A percentile compares a stretch with the other conserved stretches of the same genome.
Conservation (phyloP, 2,329 filamentous ascomycete species). For the Sporothrix sp. region DNA sequence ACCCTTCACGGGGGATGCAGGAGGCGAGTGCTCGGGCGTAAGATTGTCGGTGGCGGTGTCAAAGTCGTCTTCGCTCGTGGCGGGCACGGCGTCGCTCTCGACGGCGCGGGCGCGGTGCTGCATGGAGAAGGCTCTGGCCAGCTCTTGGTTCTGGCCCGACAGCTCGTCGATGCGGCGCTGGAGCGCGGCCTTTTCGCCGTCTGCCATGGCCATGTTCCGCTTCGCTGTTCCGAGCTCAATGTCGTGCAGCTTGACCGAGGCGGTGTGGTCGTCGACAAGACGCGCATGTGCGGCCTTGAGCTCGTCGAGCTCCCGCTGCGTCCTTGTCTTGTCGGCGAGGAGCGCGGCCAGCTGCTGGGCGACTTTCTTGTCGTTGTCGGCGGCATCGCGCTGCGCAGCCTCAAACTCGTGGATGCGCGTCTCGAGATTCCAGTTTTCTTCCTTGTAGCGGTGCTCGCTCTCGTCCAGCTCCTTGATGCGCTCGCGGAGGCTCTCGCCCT, state of each 20-base stretch:
- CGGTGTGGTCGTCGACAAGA: constrained; percentile 69
- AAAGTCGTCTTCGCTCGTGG: constrained; percentile 52
- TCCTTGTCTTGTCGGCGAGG: constrained; percentile 62
- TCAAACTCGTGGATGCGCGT: constrained; percentile 81
- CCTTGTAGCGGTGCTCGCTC: constrained; percentile 91
- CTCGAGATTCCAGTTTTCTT: constrained; percentile 97
- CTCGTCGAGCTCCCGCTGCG: constrained; percentile 86
- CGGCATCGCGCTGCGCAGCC: constrained; percentile 61
- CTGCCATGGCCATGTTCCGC: constrained; percentile 66
- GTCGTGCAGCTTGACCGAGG: constrained; percentile 72
- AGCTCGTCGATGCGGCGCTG: constrained; percentile 84
- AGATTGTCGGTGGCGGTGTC: constrained; percentile 57
- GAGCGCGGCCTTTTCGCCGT: constrained; percentile 67
- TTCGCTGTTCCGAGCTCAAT: constrained; percentile 78
- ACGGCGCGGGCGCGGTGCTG: constrained; percentile 57
- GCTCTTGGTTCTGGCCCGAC: constrained; percentile 78
- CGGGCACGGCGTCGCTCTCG: constrained; percentile 52
- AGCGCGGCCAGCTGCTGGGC: constrained; percentile 59
- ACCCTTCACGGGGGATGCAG: constrained; percentile 79
- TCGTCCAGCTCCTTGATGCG: constrained; percentile 78
- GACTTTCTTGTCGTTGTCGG: constrained; percentile 75
- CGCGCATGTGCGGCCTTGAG: constrained; percentile 70
- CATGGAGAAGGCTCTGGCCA: constrained; percentile 67
- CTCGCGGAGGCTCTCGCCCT: constrained; percentile 69
- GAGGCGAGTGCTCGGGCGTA: constrained; percentile 84